Conservation (phyloP, 2,329 filamentous ascomycete species). For the Aquanectria penicillioides region DNA sequence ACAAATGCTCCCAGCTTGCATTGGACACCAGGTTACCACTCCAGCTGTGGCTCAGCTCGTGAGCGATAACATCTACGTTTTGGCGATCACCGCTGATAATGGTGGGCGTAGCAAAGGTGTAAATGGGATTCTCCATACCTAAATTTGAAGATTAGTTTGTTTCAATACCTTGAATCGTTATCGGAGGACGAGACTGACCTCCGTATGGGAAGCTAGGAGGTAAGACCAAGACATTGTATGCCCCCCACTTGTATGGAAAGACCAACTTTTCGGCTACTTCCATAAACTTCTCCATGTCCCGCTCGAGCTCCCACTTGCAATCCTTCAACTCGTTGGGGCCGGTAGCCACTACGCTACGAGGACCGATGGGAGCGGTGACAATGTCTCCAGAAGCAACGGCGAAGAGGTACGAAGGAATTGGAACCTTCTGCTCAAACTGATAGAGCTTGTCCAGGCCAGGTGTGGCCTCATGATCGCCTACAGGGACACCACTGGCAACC, state of each 20-base stretch:
- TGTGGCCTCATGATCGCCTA: constrained; percentile 55
- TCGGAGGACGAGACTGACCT: constrained; percentile 56
- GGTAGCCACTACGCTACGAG: constrained; percentile 84
- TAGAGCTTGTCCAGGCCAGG: constrained; percentile 72
- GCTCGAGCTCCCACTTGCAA: constrained; percentile 91
- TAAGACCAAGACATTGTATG: constrained; percentile 92
- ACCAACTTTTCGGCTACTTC: constrained; percentile 83
- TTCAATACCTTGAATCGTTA: not conserved
- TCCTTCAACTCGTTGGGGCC: constrained; percentile 86
- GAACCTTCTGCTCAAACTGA: constrained; percentile 88
- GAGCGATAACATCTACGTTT: constrained; percentile 96
- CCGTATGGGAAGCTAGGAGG: constrained; percentile 92
- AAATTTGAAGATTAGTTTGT: constrained; percentile 22
- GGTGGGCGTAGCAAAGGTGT: constrained; percentile 94
- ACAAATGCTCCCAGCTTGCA: constrained; percentile 85
- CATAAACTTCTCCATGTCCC: constrained; percentile 92
- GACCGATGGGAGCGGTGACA: constrained; percentile 84
- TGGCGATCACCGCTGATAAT: constrained; percentile 91
- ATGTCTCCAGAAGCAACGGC: constrained; percentile 91
- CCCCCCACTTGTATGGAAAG: constrained; percentile 91
- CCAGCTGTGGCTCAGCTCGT: constrained; percentile 82
- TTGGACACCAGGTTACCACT: constrained; percentile 87
- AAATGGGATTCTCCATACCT: constrained; percentile 92
- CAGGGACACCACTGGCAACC: constrained; percentile 84
- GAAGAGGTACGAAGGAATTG: constrained; percentile 94